Conservation (phyloP, 306 rosid species). For the Leucaena leucocephala region DNA sequence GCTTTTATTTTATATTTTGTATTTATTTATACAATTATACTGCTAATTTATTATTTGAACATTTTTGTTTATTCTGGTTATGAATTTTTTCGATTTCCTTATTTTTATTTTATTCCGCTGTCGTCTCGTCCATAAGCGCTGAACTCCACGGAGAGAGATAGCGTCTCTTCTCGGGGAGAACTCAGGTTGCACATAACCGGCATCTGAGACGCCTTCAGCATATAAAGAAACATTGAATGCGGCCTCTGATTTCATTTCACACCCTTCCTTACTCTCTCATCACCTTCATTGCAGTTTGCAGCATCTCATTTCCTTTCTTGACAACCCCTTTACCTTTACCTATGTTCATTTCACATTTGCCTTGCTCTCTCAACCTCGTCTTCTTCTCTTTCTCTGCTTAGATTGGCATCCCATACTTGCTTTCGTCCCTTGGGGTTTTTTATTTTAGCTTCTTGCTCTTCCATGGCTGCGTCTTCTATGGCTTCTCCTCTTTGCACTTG, state of each 20-base stretch:
- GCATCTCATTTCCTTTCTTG: neutral
- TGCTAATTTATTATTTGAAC: no score
- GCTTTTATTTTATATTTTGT: no score
- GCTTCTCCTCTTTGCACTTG: conserved; percentile 93
- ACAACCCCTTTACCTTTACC: neutral
- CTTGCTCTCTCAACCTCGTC: conserved; percentile 14
- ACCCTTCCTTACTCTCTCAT: neutral
- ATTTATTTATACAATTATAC: no score
- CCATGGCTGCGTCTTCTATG: conserved; percentile 63
- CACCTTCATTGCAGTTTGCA: conserved; percentile 4
- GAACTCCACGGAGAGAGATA: neutral
- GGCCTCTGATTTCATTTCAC: conserved; percentile 23
- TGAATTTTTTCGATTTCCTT: neutral
- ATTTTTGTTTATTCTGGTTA: neutral
- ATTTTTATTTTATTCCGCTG: neutral
- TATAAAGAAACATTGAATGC: conserved; percentile 43
- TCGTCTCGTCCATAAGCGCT: neutral
- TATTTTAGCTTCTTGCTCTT: conserved; percentile 28
- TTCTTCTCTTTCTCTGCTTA: conserved; percentile 7
- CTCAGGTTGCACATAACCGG: conserved; percentile 57
- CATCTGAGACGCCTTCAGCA: conserved; percentile 37
- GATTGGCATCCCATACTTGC: conserved; percentile 8
- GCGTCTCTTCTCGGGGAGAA: conserved; percentile 32
- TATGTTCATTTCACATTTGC: conserved; percentile 4
- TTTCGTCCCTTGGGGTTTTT: conserved; percentile 19